Base-by-base conservation (phyloP, 768 basidiomycete genomes). In the Boletus rex-veris region DNA sequence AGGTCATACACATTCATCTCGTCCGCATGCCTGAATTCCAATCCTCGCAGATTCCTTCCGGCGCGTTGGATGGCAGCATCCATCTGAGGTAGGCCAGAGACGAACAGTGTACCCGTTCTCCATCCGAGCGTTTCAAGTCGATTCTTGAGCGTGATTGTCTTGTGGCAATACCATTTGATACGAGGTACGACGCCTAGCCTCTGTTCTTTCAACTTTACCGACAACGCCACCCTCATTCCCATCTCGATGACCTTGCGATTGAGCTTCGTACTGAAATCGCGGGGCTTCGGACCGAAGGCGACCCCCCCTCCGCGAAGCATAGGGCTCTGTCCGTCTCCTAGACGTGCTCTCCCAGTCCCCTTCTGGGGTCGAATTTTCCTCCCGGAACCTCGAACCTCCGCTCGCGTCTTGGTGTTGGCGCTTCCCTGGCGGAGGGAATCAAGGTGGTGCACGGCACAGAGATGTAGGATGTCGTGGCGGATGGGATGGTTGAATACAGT, bases 171-270 rank as follows among this genome's bases (percentile, higher is more conserved):
- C 90, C 88, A 90, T 47, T 80, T 80, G 58, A 91, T 71, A 58
- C 77, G 79, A 52, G 81, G 78, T 63, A 96, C 87, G 49, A 98
- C 78, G 45, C 89, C 85, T 14, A 99, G 74, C 40, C 80, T 72
- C 39, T 81, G 80, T 57, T 92, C 87, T 62, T 80, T 80, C 65
- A 96, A 75, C 70, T 93, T 92, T 40, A 83, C 79, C 59, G 91
- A 92, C 42, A 98, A 71, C 3, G 92, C 94, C 47, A 94, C 87
- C 19, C 90, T 82, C 83, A 98, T 86, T 10, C 95, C 96, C 84
- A 98, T 89, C 62, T 90, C 78, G 39, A 92, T 80, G 60, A 97
- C 89, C 73, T 98, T 98, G 58, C 91, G 81, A n/a, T 91, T 90
- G 36, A 99, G 80, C 58, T 90, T 88, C 18, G 92, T 93, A 62